phyloP scores from a whole-genome alignment of 129 eudicot species.

The Chrysanthemum makinoi region DNA sequence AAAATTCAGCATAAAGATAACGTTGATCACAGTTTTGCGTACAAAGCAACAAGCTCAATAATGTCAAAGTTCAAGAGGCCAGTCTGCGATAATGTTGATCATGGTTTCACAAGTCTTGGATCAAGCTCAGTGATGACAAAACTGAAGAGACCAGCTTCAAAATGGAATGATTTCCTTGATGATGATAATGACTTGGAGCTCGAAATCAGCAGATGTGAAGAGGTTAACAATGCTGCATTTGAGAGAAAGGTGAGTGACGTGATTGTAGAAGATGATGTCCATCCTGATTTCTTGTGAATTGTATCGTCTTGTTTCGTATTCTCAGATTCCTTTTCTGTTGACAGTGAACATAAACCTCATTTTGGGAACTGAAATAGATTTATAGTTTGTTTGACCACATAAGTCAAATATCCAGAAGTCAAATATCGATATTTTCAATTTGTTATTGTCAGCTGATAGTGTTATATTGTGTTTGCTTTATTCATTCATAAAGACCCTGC shows the following conservation, averaged over 20 bases:
- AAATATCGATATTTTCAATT: not conserved
- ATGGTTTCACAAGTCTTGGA: constrained; percentile 24
- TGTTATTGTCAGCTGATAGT: not conserved
- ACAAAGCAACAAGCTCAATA: not conserved
- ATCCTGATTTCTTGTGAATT: constrained; percentile 68
- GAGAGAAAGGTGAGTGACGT: constrained; percentile 34
- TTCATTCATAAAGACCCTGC: too few species aligned
- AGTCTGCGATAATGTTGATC: constrained; percentile 27
- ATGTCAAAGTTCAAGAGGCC: constrained; percentile 16
- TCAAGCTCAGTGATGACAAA: constrained; percentile 23
- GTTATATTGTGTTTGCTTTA: not conserved
- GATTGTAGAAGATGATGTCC: constrained; percentile 79
- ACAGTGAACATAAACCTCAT: not conserved
- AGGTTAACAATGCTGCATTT: constrained; percentile 30
- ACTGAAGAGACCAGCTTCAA: constrained; percentile 35
- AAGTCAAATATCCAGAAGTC: not conserved
- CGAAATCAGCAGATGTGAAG: constrained; percentile 9
- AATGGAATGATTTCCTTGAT: constrained; percentile 42
- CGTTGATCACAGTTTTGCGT: too few species aligned
- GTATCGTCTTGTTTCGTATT: not conserved
- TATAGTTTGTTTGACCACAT: constrained; percentile 1
- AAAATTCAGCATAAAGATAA: too few species aligned
- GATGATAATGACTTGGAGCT: constrained; percentile 32
- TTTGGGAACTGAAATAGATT: not conserved
- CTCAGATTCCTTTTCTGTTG: too few species aligned